Percentiles rank a stretch among this genome's conserved stretches.
Conservation (phyloP, 2,329 filamentous ascomycete genomes). For the Rhinocladiella similis region DNA sequence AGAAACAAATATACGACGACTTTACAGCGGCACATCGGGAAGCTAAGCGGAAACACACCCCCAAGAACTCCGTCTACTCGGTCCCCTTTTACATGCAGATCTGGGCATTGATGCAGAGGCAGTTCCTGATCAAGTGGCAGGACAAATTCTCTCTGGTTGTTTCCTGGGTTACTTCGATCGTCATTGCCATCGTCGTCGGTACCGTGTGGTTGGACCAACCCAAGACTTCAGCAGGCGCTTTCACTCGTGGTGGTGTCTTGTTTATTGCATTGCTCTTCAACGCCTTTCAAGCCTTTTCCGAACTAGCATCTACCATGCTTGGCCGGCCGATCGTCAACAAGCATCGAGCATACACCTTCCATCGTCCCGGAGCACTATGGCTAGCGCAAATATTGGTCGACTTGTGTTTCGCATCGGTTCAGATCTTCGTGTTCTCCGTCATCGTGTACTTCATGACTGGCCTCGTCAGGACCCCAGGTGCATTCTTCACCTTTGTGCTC, state of each 20-base stretch:
- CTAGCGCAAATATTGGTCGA: slow-evolving; percentile 73
- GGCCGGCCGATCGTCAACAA: slow-evolving; percentile 79
- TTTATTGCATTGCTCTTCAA: slow-evolving; percentile 82
- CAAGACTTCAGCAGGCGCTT: slow-evolving; percentile 65
- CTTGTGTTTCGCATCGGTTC: slow-evolving; percentile 66
- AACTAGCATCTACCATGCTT: slow-evolving; percentile 73
- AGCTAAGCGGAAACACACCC: slow-evolving; percentile 72
- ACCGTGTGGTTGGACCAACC: slow-evolving; percentile 75
- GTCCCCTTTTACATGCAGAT: slow-evolving; percentile 81
- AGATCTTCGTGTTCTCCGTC: slow-evolving; percentile 71
- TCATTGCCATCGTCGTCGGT: slow-evolving; percentile 76
- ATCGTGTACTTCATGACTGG: slow-evolving; percentile 80
- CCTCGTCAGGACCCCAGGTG: slow-evolving; percentile 66
- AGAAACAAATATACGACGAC: slow-evolving; percentile 70
- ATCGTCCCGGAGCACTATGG: slow-evolving; percentile 78
- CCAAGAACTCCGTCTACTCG: slow-evolving; percentile 74
- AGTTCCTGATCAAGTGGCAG: slow-evolving; percentile 83
- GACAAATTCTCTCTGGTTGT: slow-evolving; percentile 76
- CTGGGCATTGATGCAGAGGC: slow-evolving; percentile 79
- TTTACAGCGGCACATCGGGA: slow-evolving; percentile 75
- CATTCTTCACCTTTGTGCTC: slow-evolving; percentile 76
- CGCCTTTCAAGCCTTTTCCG: slow-evolving; percentile 81
- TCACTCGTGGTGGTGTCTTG: slow-evolving; percentile 77
- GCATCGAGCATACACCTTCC: slow-evolving; percentile 79
- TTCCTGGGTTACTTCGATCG: slow-evolving; percentile 68